Evolutionary conservation across 345 rosid species (phyloP), one percentile per base, ranked within the genome.

Genomic region (Eucalyptus paniculata): DNA sequence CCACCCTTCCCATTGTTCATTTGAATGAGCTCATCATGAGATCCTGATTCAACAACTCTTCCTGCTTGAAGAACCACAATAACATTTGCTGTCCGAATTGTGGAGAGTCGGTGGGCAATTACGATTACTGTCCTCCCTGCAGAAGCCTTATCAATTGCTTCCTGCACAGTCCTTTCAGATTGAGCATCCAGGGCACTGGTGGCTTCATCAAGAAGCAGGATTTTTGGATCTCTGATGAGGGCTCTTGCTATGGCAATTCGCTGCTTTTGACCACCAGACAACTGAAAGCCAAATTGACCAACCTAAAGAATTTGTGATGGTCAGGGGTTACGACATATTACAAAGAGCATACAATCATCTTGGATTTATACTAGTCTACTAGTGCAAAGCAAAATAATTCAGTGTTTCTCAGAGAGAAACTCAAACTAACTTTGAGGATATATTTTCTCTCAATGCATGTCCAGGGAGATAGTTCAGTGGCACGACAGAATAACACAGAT

Each of bases 191-290:
- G 88, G 50, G 96, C 97, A 92, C 97, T 95, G 4, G 97, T 95
- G 89, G 97, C 96, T 88, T 95, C 97, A 88, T 95, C 96, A 6
- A 95, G 95, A 62, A 95, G 91, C 90, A 95, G 88, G 88, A 95
- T 95, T 88, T 93, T 95, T 5, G 96, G 97, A 83, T 95, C 91
- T 87, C 97, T 92, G 81, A 95, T 94, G 26, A 94, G 88, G 72
- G 97, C 96, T 87, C 96, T 92, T 18, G 97, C 96, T 69, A 96
- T 95, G 86, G 97, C 96, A 32, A 96, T 94, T 90, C 97, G 86
- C 93, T 95, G 96, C 93, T 96, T 96, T 87, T 96, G 97, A 86
- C 96, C 96, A 45, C 97, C 96, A n/a, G 96, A 96, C 89, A 96
- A 77, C 67, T 95, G 96, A 90, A 94, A 92, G 24, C 96, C 97